Evolutionary conservation across 495 filamentous ascomycete species (phyloP), one percentile per base, ranked within the genome.

Genomic region (Podospora sp.): DNA sequence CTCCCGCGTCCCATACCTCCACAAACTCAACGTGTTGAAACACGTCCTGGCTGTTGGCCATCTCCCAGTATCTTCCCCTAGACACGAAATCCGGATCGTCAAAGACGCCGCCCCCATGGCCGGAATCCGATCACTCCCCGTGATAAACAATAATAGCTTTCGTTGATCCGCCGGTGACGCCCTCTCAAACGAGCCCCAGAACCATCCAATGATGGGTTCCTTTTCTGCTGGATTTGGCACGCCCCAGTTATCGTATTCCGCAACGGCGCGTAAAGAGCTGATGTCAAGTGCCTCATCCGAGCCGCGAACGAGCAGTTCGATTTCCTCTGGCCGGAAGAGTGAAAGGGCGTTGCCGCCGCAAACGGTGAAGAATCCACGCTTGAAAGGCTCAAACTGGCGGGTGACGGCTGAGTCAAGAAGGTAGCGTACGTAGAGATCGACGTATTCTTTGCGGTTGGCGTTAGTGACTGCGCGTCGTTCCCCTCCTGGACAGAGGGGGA

Each of bases 351-450:
- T 96, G 24, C 93, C 92, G 33, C 90, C 91, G 75, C 93, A 96
- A 49, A 97, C 93, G 2, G 91, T 96, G 79, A 91, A 97, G 77
- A 97, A 97, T 4, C 94, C 94, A 53, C 94, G 88, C 76, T 94
- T 96, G 83, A 97, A 97, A 12, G 94, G 94, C 77, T 97, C 94
- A 65, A 94, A 97, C 72, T 97, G 94, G 55, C 92, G 84, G 62
- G 85, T 78, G 18, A 97, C 91, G 0, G 90, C 84, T 22, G 86
- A 88, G 73, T 97, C 93, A 18, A 97, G 86, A 16, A 94, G 78
- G 75, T 94, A 90, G 49, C 87, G 86, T 5, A 97, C 87, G 72
- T 97, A 97, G 9, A 92, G 81, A 66, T 96, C 92, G 46, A 97
- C 94, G 71, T 94, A 97, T 69, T 97, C 94, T 55, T 87, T 85